Percentiles rank a stretch among this genome's conserved stretches.
Conservation (phyloP, 371 early-diverging fungal species). For the Mucor racemosus region DNA sequence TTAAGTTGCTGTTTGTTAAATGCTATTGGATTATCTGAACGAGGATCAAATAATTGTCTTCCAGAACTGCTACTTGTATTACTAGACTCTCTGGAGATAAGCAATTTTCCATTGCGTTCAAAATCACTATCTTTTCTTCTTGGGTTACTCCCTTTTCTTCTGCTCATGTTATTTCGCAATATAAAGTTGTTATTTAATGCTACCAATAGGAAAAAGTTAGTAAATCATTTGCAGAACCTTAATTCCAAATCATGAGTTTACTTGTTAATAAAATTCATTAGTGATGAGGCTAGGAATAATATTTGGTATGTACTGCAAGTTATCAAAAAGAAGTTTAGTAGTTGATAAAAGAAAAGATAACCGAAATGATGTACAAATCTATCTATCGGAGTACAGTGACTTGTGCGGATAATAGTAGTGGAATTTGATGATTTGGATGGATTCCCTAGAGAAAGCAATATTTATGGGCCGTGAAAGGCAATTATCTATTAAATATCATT, state of each 20-base stretch:
- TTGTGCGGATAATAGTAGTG: no score
- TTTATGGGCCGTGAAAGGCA: no score
- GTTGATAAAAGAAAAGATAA: not conserved
- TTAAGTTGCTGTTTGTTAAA: conserved; percentile 31
- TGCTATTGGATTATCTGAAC: conserved; percentile 43
- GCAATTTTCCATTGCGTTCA: conserved; percentile 18
- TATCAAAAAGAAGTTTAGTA: not conserved
- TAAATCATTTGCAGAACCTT: not conserved
- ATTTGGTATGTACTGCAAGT: not conserved
- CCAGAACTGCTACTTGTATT: not conserved
- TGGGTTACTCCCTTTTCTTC: conserved; percentile 23
- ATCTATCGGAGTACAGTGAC: no score
- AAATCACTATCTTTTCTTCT: conserved; percentile 28
- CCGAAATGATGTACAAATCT: no score
- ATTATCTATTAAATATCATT: no score
- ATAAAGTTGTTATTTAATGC: conserved; percentile 16
- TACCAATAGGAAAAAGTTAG: not conserved
- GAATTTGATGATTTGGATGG: no score
- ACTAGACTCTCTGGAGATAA: conserved; percentile 10
- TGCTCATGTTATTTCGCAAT: conserved; percentile 25
- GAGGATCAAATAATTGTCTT: conserved; percentile 45
- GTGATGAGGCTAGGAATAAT: not conserved
- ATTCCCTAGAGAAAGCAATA: no score
- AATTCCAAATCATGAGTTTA: not conserved
- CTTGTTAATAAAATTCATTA: conserved; percentile 14